Conservation (phyloP, 108 stramenopile genomes). For the Heterococcus sp. region DNA sequence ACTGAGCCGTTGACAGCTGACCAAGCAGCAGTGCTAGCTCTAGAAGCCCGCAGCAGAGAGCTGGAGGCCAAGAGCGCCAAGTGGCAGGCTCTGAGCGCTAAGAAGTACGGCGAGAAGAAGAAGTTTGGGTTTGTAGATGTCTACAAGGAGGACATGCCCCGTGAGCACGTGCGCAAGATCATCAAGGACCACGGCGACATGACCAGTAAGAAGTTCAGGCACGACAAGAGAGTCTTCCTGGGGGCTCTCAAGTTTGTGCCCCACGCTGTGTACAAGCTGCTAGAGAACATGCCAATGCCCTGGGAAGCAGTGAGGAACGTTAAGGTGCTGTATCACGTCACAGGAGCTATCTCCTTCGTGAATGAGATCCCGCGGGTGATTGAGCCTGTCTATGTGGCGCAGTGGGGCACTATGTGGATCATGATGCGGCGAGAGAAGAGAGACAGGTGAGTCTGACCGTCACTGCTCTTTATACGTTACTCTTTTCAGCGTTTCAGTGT, state of each 20-base stretch:
- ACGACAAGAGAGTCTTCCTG: slow-evolving; percentile 93
- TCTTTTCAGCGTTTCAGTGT: no score
- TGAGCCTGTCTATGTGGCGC: slow-evolving; percentile 95
- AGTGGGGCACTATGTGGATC: slow-evolving; percentile 98
- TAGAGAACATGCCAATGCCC: slow-evolving; percentile 94
- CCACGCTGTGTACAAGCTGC: slow-evolving; percentile 93
- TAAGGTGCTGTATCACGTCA: slow-evolving; percentile 93
- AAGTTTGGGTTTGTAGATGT: slow-evolving; percentile 66
- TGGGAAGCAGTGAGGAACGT: slow-evolving; percentile 76
- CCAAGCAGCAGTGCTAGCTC: slow-evolving; percentile 25
- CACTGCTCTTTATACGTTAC: no score
- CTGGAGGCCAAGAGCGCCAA: slow-evolving; percentile 70
- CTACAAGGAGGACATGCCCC: slow-evolving; percentile 57
- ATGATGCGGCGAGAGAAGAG: slow-evolving; percentile 98
- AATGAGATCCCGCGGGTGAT: slow-evolving; percentile 96
- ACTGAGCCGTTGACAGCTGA: not conserved
- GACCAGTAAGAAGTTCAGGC: slow-evolving; percentile 89
- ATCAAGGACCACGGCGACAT: slow-evolving; percentile 96
- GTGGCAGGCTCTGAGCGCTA: slow-evolving; percentile 6
- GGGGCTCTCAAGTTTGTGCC: slow-evolving; percentile 99
- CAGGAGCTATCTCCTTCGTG: slow-evolving; percentile 96
- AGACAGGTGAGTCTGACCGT: no score
- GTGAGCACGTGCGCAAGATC: slow-evolving; percentile 78
- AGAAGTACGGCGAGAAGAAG: slow-evolving; percentile 59
- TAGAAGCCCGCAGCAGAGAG: slow-evolving; percentile 67